Percentiles rank a stretch among this genome's conserved stretches.
phyloP scores from a whole-genome alignment of 768 basidiomycete genomes.

The Amanita pallidorosea region DNA sequence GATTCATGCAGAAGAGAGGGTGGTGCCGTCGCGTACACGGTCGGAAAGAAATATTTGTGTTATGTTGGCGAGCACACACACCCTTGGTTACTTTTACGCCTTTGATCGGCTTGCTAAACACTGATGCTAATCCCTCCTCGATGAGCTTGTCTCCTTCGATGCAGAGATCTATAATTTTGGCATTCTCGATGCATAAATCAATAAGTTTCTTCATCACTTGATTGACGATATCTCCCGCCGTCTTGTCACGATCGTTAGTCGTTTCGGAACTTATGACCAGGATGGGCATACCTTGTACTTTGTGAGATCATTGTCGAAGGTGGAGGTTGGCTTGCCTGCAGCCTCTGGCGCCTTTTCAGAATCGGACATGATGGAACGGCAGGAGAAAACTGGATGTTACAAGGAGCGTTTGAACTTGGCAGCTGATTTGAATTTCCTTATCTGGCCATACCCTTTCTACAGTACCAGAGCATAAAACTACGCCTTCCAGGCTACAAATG shows the following conservation, averaged over 20 bases:
- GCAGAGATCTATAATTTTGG: slow-evolving; percentile 85
- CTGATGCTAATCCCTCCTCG: slow-evolving; percentile 71
- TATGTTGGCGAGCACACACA: slow-evolving; percentile 20
- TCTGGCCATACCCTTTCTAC: slow-evolving; percentile 4
- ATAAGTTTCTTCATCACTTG: slow-evolving; percentile 80
- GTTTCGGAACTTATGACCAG: slow-evolving; percentile 10
- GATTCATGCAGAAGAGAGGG: slow-evolving; percentile 3
- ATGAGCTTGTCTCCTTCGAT: slow-evolving; percentile 89
- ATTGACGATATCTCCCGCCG: slow-evolving; percentile 87
- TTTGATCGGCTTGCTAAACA: slow-evolving; percentile 88
- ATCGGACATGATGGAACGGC: slow-evolving; percentile 44
- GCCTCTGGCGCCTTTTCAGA: slow-evolving; percentile 33
- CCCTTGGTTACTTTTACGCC: slow-evolving; percentile 85
- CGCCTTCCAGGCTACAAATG: slow-evolving; percentile 6
- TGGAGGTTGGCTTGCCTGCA: slow-evolving; percentile 37
- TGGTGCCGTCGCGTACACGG: not conserved
- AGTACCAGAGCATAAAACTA: not conserved
- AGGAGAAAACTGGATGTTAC: slow-evolving; percentile 6
- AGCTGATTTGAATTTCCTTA: slow-evolving; percentile 14
- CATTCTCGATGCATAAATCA: slow-evolving; percentile 65
- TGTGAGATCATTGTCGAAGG: slow-evolving; percentile 66
- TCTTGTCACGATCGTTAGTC: slow-evolving; percentile 31
- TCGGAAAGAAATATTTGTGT: not conserved
- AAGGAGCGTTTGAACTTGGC: slow-evolving; percentile 6
- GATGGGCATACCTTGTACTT: slow-evolving; percentile 65